Conservation (phyloP, 345 rosid species). For the Pelargonium nanum region DNA sequence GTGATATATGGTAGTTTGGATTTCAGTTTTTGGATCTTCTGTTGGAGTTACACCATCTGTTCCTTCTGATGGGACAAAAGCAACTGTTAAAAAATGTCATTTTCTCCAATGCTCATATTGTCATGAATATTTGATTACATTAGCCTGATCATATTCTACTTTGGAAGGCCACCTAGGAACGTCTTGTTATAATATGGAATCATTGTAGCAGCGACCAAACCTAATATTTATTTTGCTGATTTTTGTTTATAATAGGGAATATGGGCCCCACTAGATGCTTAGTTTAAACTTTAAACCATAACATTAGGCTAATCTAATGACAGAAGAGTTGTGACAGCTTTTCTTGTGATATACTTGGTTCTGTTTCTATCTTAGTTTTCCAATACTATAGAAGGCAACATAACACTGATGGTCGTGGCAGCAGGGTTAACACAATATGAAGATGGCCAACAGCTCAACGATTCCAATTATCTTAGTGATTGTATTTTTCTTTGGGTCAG, state of each 20-base stretch:
- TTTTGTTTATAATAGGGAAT: not conserved
- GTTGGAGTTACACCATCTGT: constrained; percentile 4
- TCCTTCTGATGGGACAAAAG: not conserved
- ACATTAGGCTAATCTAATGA: not conserved
- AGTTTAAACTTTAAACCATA: constrained; percentile 1
- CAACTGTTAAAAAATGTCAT: not conserved
- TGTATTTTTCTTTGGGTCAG: constrained; percentile 18
- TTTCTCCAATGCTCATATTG: not conserved
- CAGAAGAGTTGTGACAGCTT: too few relatives aligned
- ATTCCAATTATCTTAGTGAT: constrained; percentile 8
- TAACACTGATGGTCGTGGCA: constrained; percentile 7
- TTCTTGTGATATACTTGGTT: not conserved
- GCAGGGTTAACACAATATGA: constrained; percentile 2
- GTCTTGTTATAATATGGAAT: constrained; percentile 15
- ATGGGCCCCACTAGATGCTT: constrained; percentile 7
- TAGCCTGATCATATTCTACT: not conserved
- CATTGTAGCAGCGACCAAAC: constrained; percentile 3
- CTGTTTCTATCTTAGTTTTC: constrained; percentile 4
- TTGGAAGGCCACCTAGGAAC: not conserved
- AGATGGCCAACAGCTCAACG: constrained; percentile 9
- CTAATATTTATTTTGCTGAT: not conserved
- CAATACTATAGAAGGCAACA: constrained; percentile 12
- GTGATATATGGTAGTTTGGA: not conserved
- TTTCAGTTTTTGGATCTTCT: not conserved
- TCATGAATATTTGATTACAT: not conserved